Evolutionary conservation across 1,284 basidiomycete genomes (phyloP), one percentile per base, ranked within the genome.

Genomic region (Stygiomarasmius scandens): DNA sequence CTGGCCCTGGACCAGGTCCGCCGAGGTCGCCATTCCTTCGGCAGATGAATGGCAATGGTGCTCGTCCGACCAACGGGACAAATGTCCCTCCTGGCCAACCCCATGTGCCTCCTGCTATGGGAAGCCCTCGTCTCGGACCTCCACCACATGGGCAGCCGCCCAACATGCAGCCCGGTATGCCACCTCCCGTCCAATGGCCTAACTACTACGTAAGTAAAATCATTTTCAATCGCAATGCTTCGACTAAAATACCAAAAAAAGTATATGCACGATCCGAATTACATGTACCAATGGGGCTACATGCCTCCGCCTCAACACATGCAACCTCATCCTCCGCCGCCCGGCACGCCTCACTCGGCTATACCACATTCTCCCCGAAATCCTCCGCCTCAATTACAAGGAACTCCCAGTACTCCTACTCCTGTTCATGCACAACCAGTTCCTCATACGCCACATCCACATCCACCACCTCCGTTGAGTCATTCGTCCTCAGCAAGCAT

Each of bases 321-420:
- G 67, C 76, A 72, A 25, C 77, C 69, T 56, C 77, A 74, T 51
- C 69, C 71, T 16, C 73, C 61, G 11, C 64, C 72, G 32, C 79
- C 77, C 43, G 73, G 74, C 8, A 70, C 72, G 12, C 74, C 74
- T 32, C 76, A 79, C 23, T 68, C 72, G 27, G 71, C 70, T 20
- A 76, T 83, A 70, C 74, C 82, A 3, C 82, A 89, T 75, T 90
- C 87, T 10, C 89, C 88, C 22, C 82, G 86, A 60, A 84, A 81
- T 65, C 78, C 75, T 34, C 82, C 84, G 16, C 75, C 81, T 6
- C 76, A 72, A 43, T 72, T 89, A 19, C 84, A 83, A 65, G 69
- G 74, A 2, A 85, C 58, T 49, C 58, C 87, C 23, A 83, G 83
- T 32, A 90, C 89, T 1, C 89, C 88, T 9, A 87, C 85, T 0